Percentiles rank a stretch among this genome's conserved stretches.
Evolutionary conservation across 2,329 filamentous ascomycete species (phyloP).

Genomic region (Trichophyton verrucosum): DNA sequence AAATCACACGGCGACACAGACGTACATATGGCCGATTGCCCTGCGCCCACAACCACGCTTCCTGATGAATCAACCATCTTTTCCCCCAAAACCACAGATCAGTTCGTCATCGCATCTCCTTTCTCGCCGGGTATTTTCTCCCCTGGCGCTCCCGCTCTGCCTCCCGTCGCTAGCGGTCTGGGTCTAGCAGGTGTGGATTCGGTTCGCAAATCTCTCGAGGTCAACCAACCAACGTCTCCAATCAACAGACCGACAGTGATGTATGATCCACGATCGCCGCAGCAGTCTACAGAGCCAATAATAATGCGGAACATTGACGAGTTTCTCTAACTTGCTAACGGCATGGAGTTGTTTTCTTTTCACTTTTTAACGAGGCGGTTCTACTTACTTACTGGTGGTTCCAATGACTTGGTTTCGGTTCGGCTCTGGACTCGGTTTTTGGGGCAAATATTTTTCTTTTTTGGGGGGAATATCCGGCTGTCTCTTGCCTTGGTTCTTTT

Average conservation of each 20-base stretch:
- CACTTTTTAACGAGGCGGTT: not conserved
- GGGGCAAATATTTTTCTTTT: too few relatives aligned
- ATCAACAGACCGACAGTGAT: slow-evolving; percentile 7
- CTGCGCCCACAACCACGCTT: slow-evolving; percentile 21
- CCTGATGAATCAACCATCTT: slow-evolving; percentile 27
- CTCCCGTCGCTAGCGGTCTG: slow-evolving; percentile 14
- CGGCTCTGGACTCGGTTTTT: not conserved
- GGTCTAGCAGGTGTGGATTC: slow-evolving; percentile 2
- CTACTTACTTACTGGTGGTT: slow-evolving; percentile 1
- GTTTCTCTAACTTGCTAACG: slow-evolving; percentile 24
- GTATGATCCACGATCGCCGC: slow-evolving; percentile 31
- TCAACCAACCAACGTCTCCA: slow-evolving; percentile 1
- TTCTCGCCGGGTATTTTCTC: slow-evolving; percentile 20
- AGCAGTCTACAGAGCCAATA: slow-evolving; percentile 26
- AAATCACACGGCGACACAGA: not conserved
- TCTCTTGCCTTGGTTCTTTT: not conserved
- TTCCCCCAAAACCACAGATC: slow-evolving; percentile 35
- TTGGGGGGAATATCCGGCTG: not conserved
- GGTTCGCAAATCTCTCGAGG: not conserved
- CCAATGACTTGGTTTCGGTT: not conserved
- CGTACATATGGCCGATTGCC: slow-evolving; percentile 15
- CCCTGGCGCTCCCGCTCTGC: slow-evolving; percentile 9
- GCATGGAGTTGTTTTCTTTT: not conserved
- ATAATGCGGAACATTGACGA: slow-evolving; percentile 37
- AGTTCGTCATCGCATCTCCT: slow-evolving; percentile 27